Base-by-base conservation (phyloP, 1,284 basidiomycete genomes). In the Papiliotrema flavescens region DNA sequence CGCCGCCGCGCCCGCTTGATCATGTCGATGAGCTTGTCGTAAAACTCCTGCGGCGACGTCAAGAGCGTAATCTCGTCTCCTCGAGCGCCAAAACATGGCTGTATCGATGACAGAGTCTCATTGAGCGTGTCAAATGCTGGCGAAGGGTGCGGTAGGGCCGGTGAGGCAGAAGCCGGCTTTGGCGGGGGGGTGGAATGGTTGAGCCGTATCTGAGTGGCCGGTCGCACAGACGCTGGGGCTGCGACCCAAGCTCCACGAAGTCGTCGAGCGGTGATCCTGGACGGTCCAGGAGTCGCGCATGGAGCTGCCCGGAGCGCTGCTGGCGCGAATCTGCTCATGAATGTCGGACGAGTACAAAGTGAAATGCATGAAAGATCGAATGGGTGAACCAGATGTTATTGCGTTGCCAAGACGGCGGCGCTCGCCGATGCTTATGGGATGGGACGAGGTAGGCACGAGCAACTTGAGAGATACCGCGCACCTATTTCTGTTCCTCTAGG, bases 1-100 rank as follows among this genome's bases (percentile, higher is more conserved):
- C 90, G 82, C 54, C 79, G 76, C 60, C 83, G 82, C 1, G 93
- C 92, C 36, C 81, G 77, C 45, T 79, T 77, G 52, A 96, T 84
- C 81, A 90, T 85, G 54, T 83, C 78, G 20, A 80, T 58, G 22
- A 82, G 58, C 8, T 65, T 63, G 22, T 60, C 45, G 55, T 80
- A 79, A 61, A 81, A 82, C 42, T 75, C 64, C 6, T 62, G 58
- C 0, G 80, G 80, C 26, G 68, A 68, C 17, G 66, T 64, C 43
- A 80, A 57, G 7, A 81, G 66, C 23, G 65, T 59, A 28, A 80
- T 69, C 56, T 77, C 69, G 40, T 75, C 69, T 7, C 74, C 76
- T 51, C 74, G 53, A 0, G 76, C 69, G 1, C 69, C 71, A 51
- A 80, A 80, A 50, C 71, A 73, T 19, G 79, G 79, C 55, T 78